Conservation (phyloP, 1,139 yeast species). For the Sugiyamaella paludigena region DNA sequence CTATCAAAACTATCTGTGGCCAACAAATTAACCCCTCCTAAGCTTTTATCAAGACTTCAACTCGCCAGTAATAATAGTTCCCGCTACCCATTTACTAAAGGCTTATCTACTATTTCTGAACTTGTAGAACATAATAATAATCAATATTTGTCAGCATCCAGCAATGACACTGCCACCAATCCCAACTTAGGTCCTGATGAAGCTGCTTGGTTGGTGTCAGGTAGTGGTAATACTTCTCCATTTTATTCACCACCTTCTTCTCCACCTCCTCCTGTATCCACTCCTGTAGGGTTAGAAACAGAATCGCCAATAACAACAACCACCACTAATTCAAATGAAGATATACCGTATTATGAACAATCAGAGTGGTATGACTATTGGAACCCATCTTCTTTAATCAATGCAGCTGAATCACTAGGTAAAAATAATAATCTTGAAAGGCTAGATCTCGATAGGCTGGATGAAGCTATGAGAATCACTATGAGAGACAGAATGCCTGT, state of each 20-base stretch:
- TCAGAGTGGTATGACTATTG: constrained; percentile 1
- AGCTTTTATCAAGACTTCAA: too few species aligned
- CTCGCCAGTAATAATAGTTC: too few species aligned
- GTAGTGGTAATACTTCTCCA: background rate
- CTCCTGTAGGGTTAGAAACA: constrained; percentile 8
- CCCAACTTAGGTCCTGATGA: background rate
- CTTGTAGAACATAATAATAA: background rate
- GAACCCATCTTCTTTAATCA: background rate
- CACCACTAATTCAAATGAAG: background rate
- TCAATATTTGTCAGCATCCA: background rate
- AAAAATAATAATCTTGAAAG: background rate
- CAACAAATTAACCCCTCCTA: too few species aligned
- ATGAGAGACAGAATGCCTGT: constrained; percentile 13
- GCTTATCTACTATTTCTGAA: constrained; percentile 5
- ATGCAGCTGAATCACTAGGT: too few species aligned
- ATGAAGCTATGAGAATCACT: constrained; percentile 15
- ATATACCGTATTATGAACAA: constrained; percentile 1
- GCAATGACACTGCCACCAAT: too few species aligned
- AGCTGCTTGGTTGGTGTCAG: constrained; percentile 1
- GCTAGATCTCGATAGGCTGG: constrained; percentile 7
- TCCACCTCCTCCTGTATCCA: constrained; percentile 10
- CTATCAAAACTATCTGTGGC: too few species aligned
- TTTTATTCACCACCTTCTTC: background rate
- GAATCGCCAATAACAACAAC: background rate
- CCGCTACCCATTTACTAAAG: constrained; percentile 5